Percentiles rank a stretch among this genome's conserved stretches.
These are phyloP conservation scores for Massarina eburnea DNA, from an alignment of 2,329 filamentous ascomycete species.

Conservation along the genomic window DNA sequence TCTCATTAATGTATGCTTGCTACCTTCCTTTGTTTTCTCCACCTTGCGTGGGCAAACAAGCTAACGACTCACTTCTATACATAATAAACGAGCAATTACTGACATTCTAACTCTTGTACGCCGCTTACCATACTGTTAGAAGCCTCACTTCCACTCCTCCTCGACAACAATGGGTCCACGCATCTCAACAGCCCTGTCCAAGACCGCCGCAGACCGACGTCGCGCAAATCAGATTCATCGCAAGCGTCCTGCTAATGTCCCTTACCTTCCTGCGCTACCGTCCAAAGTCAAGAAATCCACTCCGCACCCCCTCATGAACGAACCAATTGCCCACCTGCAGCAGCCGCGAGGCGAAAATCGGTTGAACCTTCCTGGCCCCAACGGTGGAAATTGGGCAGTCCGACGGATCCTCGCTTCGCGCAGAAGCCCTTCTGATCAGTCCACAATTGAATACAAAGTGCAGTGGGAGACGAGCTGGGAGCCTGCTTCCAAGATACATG, in stretches of 20 bases:
- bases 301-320: neutral
- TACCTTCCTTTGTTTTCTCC: neutral
- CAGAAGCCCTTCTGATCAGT: neutral
- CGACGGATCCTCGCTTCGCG: constrained; percentile 11
- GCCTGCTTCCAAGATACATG: constrained; percentile 1
- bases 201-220: constrained; percentile 3
- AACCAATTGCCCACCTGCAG: neutral
- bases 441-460: constrained; percentile 9
- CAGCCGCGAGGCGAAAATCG: constrained; percentile 4
- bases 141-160: neutral
- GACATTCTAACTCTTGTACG: too few species aligned
- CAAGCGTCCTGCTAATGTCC: constrained; percentile 4
- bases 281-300: neutral
- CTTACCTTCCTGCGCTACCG: neutral
- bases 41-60: neutral
- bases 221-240: constrained; percentile 7
- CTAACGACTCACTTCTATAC: neutral
- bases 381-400: constrained; percentile 2
- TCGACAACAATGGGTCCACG: neutral
- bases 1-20: neutral
- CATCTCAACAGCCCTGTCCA: constrained; percentile 5
- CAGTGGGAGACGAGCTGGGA: constrained; percentile 12
- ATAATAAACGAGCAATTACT: neutral
- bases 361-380: neutral
- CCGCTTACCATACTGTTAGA: too few species aligned